Percentiles rank a stretch among this genome's conserved stretches.
Conservation (phyloP, 176 grass and related monocot genomes). For the Lolium multiflorum region DNA sequence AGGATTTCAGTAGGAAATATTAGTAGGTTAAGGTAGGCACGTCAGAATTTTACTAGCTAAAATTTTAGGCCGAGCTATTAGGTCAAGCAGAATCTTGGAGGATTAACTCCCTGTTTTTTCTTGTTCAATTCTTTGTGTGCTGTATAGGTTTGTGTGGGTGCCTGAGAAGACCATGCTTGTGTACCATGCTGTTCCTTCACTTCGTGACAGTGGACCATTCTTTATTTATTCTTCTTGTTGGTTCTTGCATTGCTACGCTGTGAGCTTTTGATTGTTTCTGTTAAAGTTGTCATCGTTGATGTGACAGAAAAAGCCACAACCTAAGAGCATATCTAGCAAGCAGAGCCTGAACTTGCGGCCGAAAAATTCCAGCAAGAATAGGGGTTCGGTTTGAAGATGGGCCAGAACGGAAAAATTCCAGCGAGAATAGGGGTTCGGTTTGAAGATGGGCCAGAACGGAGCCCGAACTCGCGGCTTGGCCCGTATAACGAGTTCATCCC, state of each 20-base stretch:
- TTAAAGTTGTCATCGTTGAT: not conserved
- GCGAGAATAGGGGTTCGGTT: too few relatives aligned
- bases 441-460: too few relatives aligned
- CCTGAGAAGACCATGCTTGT: slow-evolving; percentile 27
- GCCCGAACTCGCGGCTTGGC: too few relatives aligned
- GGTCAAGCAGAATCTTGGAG: slow-evolving; percentile 50
- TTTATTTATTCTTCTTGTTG: slow-evolving; percentile 27
- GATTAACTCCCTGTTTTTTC: slow-evolving; percentile 22
- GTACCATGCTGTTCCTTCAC: slow-evolving; percentile 26
- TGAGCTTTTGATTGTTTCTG: not conserved
- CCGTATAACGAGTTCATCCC: too few relatives aligned
- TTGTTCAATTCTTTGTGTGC: slow-evolving; percentile 26
- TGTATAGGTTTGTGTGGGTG: slow-evolving; percentile 46
- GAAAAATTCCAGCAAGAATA: too few relatives aligned
- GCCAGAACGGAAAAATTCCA: too few relatives aligned
- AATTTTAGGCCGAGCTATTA: slow-evolving; percentile 37
- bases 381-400: too few relatives aligned
- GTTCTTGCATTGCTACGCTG: slow-evolving; percentile 17
- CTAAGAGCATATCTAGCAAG: too few relatives aligned
- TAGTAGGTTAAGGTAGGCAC: slow-evolving; percentile 37
- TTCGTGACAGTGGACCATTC: slow-evolving; percentile 38
- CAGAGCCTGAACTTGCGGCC: too few relatives aligned
- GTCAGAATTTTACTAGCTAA: slow-evolving; percentile 35
- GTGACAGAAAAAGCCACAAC: not conserved
- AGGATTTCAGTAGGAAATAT: slow-evolving; percentile 25